Evolutionary conservation across 257 asterid genomes (phyloP).

Genomic region (Lavandula angustifolia): DNA sequence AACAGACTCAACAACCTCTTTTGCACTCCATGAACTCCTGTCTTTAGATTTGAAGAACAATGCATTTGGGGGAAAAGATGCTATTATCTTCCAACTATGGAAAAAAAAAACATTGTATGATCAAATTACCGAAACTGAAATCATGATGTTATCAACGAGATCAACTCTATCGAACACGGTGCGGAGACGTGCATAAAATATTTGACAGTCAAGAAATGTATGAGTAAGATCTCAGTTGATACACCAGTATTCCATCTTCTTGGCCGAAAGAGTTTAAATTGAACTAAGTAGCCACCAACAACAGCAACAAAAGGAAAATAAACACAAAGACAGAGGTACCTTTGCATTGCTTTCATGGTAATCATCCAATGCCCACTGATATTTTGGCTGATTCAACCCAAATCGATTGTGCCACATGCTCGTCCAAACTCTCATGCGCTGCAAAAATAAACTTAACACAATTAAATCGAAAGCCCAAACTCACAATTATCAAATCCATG

Average conservation of each 20-base stretch:
- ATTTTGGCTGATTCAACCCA: too few relatives aligned
- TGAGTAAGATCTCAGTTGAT: slow-evolving; percentile 27
- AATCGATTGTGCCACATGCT: too few relatives aligned
- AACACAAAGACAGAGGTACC: too few relatives aligned
- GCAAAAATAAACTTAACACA: too few relatives aligned
- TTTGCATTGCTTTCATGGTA: too few relatives aligned
- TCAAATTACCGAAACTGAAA: slow-evolving; percentile 78
- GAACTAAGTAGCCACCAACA: too few relatives aligned
- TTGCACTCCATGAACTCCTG: slow-evolving; percentile 79
- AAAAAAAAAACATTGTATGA: slow-evolving; percentile 7
- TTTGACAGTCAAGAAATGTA: slow-evolving; percentile 33
- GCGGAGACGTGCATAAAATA: slow-evolving; percentile 99
- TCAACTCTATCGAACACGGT: slow-evolving; percentile 98
- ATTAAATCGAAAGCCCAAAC: too few relatives aligned
- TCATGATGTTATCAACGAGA: slow-evolving; percentile 73
- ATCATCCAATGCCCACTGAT: too few relatives aligned
- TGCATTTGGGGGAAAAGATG: slow-evolving; percentile 49
- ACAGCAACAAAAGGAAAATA: too few relatives aligned
- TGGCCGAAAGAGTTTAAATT: neutral
- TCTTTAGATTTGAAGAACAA: slow-evolving; percentile 76
- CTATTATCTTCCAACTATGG: slow-evolving; percentile 8
- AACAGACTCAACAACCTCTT: slow-evolving; percentile 87
- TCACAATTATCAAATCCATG: too few relatives aligned
- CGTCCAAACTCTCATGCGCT: too few relatives aligned
- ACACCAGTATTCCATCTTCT: slow-evolving; percentile 5